A percentile compares a stretch with the other conserved stretches of the same genome.
Evolutionary conservation across 805 yeast genomes (phyloP).

Genomic region (Saccharomycopsis schoenii): DNA sequence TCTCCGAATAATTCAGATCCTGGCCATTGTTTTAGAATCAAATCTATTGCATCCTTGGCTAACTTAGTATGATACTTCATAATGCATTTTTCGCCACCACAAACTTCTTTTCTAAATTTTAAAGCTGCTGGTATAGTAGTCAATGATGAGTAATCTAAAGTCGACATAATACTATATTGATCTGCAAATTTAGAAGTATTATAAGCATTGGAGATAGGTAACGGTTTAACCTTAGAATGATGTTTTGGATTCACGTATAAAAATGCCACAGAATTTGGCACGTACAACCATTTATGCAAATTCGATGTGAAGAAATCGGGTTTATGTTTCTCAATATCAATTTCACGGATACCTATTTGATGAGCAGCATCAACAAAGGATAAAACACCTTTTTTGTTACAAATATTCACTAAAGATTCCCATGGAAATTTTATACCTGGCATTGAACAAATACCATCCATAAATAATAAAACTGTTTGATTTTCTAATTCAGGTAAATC

Average conservation of each 20-base stretch:
- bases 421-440: constrained; percentile 57
- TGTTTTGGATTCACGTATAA: constrained; percentile 45
- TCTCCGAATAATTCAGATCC: constrained; percentile 17
- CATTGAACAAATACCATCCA: constrained; percentile 51
- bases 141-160: constrained; percentile 36
- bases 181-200: constrained; percentile 27
- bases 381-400: constrained; percentile 36
- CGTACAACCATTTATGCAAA: constrained; percentile 60
- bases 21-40: constrained; percentile 25
- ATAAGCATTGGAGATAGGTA: constrained; percentile 48
- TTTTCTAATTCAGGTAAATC: constrained; percentile 21
- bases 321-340: constrained; percentile 22
- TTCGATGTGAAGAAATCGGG: constrained; percentile 59
- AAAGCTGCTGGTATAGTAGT: constrained; percentile 38
- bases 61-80: constrained; percentile 36
- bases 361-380: constrained; percentile 71
- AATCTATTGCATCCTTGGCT: constrained; percentile 34
- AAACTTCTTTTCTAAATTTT: constrained; percentile 40
- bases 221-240: constrained; percentile 41
- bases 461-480: constrained; percentile 34
- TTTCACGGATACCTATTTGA: constrained; percentile 40
- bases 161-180: constrained; percentile 43
- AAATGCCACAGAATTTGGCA: constrained; percentile 49
- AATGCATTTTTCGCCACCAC: constrained; percentile 54
- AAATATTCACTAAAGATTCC: constrained; percentile 34